Evolutionary conservation across 2,329 filamentous ascomycete species (phyloP).

Genomic region (Colletotrichum cuscutae): DNA sequence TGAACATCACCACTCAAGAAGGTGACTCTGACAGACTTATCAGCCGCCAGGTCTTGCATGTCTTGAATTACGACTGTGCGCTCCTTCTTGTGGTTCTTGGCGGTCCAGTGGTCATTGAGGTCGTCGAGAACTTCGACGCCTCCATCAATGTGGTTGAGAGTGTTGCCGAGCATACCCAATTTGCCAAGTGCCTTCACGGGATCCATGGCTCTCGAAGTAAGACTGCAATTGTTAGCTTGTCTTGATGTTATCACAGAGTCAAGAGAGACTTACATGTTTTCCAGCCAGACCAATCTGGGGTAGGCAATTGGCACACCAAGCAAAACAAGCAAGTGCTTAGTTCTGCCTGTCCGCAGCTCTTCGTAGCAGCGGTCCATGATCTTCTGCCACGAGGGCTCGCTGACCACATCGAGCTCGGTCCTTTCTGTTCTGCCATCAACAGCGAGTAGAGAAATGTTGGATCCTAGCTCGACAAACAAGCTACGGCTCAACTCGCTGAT

Average conservation of each 20-base stretch:
- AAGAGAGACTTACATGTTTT: slow-evolving; percentile 68
- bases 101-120: slow-evolving; percentile 96
- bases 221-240: slow-evolving; percentile 55
- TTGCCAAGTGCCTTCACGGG: slow-evolving; percentile 90
- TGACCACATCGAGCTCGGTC: slow-evolving; percentile 83
- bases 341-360: slow-evolving; percentile 85
- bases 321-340: slow-evolving; percentile 89
- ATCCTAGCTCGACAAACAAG: slow-evolving; percentile 85
- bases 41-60: slow-evolving; percentile 90
- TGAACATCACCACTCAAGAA: slow-evolving; percentile 96
- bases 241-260: not conserved
- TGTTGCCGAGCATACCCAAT: slow-evolving; percentile 80
- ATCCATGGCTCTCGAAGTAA: slow-evolving; percentile 88
- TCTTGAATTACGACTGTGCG: slow-evolving; percentile 88
- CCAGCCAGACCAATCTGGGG: slow-evolving; percentile 76
- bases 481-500: slow-evolving; percentile 88
- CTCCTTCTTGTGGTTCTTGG: slow-evolving; percentile 92
- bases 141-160: slow-evolving; percentile 90
- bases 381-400: slow-evolving; percentile 83
- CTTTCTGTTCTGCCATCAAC: slow-evolving; percentile 93
- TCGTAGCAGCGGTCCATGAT: slow-evolving; percentile 87
- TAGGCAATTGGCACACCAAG: slow-evolving; percentile 87
- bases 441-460: slow-evolving; percentile 82
- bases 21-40: slow-evolving; percentile 91
- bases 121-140: slow-evolving; percentile 93